Evolutionary conservation across 2,329 filamentous ascomycete species (phyloP), one percentile per base, ranked within the genome.

Genomic region (Diplodia intermedia): DNA sequence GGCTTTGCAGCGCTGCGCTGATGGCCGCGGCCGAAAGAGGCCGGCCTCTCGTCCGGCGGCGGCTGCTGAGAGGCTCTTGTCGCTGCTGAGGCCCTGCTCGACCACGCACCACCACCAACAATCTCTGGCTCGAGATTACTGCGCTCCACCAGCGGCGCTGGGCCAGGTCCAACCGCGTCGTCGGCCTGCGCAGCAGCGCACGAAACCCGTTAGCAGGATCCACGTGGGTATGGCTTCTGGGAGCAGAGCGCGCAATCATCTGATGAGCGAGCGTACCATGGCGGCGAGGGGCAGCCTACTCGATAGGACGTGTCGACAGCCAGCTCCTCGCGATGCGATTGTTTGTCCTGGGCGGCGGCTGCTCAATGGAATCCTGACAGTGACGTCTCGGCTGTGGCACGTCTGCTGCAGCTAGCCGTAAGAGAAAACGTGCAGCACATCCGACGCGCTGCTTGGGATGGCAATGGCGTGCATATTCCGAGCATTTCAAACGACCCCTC

Each of bases 401-500:
- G 95, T 90, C 93, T 99, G 81, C 91, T 99, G 81, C 95, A 99
- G 89, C 92, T 99, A 80, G 94, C 94, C 79, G 95, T 95, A 63
- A 63, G 29, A 38, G 60, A 63, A 29, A 33, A 33, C 38, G 31
- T 50, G 60, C 60, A 60, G 38, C 36, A 23, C 55, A 60, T 60
- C 55, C 36, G 38, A 60, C 23, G 43, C 40, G 56, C 56, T 49
- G 47, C 60, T 15, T 7, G 43, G 18, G 43, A 26, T 33, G 56
- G 40, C 56, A 43, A 61, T 63, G 33, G 60, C 60, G 60, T 63
- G 60, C 60, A 63, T 52, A 63, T 38, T 38, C 60, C 36, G 60
- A 23, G 47, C 43, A 47, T 18, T 29, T 14, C 38, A 15, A 47
- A 47, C 60, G 36, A 23, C 29, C 60, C 60, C 60, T 52, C 60